Base-by-base conservation (phyloP, 805 yeast genomes). In the Hanseniaspora nectarophila region DNA sequence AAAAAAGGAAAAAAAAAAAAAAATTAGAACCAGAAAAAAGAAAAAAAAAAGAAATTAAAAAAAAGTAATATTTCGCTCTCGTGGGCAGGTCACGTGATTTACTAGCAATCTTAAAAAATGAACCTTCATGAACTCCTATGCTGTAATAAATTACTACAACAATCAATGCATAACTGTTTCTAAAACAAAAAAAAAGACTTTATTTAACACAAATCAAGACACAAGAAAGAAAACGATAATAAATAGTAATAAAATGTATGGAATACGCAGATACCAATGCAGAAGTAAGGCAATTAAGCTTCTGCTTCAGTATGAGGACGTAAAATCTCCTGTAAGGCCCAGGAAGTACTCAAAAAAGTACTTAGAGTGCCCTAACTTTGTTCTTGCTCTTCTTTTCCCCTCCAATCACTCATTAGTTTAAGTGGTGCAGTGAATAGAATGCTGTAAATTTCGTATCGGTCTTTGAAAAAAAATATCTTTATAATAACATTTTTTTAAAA, bases 321-420 rank as follows among this genome's bases (percentile, higher is more conserved):
- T 65, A 62, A 48, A 63, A 58, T 45, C 51, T 56, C 61, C 52
- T 50, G 38, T 24, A 26, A 43, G 50, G 20, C 16, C 31, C 32
- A 6, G 23, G 18, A 43, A 13, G 5, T 15, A 23, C 43, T 49
- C 54, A 52, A 39, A 45, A 53, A 48, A 50, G 33, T 29, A 28
- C 42, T 29, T 20, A 31, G 23, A 32, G 24, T 15, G 9, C 18
- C 40, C 39, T 43, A 54, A 39, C 50, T 40, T 61, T 56, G 32
- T 26, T 65, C 68, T 65, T 57, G 68, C 68, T 54, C 61, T 63
- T 63, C 67, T 63, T 65, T 65, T 65, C 68, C 68, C 68, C 68
- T 65, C 67, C 63, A 66, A 51, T 63, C 68, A 63, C 59, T 66
- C 62, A 64, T 59, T 45, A 45, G 50, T 45, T 20, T 28, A 59